A percentile compares a stretch with the other conserved stretches of the same genome.
Conservation (phyloP, 352 stramenopile genomes). For the Phytophthora hybrid region DNA sequence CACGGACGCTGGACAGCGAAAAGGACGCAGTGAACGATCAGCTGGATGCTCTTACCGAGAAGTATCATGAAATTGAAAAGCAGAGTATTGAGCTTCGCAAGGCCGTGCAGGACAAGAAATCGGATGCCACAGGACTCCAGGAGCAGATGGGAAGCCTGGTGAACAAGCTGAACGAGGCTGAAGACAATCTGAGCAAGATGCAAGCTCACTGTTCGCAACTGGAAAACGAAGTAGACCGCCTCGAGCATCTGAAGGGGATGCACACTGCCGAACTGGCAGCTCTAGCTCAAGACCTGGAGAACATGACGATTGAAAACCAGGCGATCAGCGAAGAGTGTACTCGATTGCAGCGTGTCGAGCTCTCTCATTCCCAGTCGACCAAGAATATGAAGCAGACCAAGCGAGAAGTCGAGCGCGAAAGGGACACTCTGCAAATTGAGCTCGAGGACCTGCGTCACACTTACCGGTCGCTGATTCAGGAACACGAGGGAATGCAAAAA, state of each 20-base stretch:
- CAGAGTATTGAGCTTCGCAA: slow-evolving; percentile 56
- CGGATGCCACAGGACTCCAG: slow-evolving; percentile 52
- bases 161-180: slow-evolving; percentile 63
- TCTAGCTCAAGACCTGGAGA: slow-evolving; percentile 82
- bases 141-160: slow-evolving; percentile 66
- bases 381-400: slow-evolving; percentile 65
- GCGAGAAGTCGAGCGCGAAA: slow-evolving; percentile 68
- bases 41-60: slow-evolving; percentile 78
- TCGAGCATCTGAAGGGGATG: slow-evolving; percentile 75
- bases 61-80: slow-evolving; percentile 65
- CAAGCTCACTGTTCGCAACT: slow-evolving; percentile 53
- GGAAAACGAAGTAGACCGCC: slow-evolving; percentile 59
- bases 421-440: slow-evolving; percentile 78
- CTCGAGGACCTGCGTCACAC: slow-evolving; percentile 79
- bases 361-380: slow-evolving; percentile 59
- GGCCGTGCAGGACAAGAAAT: slow-evolving; percentile 42
- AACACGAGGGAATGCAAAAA: slow-evolving; percentile 77
- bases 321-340: slow-evolving; percentile 82
- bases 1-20: slow-evolving; percentile 69
- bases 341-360: slow-evolving; percentile 61
- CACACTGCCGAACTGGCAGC: slow-evolving; percentile 69
- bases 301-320: slow-evolving; percentile 91
- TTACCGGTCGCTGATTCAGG: slow-evolving; percentile 76
- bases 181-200: slow-evolving; percentile 56
- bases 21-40: slow-evolving; percentile 80